Conservation (phyloP, 345 rosid species). For the Passiflora organensis region DNA sequence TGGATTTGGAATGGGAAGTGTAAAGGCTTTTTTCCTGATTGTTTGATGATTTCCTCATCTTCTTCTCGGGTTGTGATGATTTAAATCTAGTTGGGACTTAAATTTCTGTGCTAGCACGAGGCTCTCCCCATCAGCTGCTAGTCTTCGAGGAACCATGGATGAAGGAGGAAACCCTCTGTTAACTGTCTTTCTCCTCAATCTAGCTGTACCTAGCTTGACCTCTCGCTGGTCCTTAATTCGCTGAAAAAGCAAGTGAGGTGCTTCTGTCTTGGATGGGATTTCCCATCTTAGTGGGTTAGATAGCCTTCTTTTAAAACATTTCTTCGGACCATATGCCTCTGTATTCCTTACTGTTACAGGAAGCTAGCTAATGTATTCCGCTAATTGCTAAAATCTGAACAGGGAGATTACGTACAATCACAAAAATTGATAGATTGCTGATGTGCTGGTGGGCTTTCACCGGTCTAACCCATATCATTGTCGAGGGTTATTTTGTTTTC, state of each 20-base stretch:
- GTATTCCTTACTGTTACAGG: background rate
- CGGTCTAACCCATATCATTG: slow-evolving; percentile 74
- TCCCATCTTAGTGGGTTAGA: background rate
- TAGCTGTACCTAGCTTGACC: no score
- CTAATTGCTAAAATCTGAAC: slow-evolving; percentile 6
- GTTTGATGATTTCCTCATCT: no score
- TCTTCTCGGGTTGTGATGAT: background rate
- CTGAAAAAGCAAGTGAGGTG: no score
- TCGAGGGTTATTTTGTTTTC: slow-evolving; percentile 90
- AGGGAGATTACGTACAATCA: slow-evolving; percentile 39
- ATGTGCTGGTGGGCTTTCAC: slow-evolving; percentile 99
- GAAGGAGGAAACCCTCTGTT: no score
- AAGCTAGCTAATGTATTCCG: background rate
- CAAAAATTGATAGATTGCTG: slow-evolving; percentile 51
- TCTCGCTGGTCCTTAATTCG: no score
- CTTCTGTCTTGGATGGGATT: no score
- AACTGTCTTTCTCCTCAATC: no score
- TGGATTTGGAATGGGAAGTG: background rate
- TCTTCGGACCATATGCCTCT: background rate
- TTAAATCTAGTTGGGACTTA: background rate
- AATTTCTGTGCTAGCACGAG: background rate
- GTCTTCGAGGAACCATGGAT: no score
- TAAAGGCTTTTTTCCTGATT: no score
- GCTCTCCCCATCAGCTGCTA: no score
- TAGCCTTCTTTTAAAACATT: background rate